These are phyloP conservation scores for Licmophora abbreviata DNA, from an alignment of 108 stramenopile species.

Conservation along the genomic window DNA sequence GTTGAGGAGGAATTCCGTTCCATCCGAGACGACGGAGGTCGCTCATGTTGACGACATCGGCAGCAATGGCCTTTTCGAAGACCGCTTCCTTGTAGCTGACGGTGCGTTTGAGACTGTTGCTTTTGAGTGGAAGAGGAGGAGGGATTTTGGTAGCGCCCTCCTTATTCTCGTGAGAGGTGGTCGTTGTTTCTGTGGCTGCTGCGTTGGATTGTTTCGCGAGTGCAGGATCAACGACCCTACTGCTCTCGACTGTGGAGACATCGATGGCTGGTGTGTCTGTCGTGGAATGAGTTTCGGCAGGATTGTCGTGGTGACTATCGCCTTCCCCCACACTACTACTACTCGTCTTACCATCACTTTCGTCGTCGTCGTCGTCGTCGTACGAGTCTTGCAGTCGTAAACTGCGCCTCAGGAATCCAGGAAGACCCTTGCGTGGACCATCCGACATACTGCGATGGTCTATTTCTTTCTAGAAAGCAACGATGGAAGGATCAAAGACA, in stretches of 20 bases:
- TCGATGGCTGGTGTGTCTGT: background rate
- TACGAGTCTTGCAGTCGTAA: conserved; percentile 33
- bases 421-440: conserved; percentile 25
- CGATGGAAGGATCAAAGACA: too few species aligned
- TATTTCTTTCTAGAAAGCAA: too few species aligned
- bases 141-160: background rate
- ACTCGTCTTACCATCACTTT: conserved; percentile 7
- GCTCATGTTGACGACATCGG: conserved; percentile 46
- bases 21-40: conserved; percentile 62
- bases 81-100: conserved; percentile 53
- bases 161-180: background rate
- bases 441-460: background rate
- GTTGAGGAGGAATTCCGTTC: conserved; percentile 75
- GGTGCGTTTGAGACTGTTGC: conserved; percentile 8
- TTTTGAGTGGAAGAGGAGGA: background rate
- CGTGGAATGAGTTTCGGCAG: background rate
- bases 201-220: background rate
- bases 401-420: conserved; percentile 75
- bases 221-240: background rate
- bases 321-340: conserved; percentile 7
- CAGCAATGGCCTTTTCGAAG: conserved; percentile 46
- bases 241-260: conserved; percentile 1
- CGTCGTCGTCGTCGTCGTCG: conserved; percentile 34
- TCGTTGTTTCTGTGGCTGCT: conserved; percentile 1
- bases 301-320: conserved; percentile 4